Percentiles rank a stretch among this genome's conserved stretches.
Evolutionary conservation across 179 eudicot species (phyloP).

Genomic region (Carnegiea gigantea): DNA sequence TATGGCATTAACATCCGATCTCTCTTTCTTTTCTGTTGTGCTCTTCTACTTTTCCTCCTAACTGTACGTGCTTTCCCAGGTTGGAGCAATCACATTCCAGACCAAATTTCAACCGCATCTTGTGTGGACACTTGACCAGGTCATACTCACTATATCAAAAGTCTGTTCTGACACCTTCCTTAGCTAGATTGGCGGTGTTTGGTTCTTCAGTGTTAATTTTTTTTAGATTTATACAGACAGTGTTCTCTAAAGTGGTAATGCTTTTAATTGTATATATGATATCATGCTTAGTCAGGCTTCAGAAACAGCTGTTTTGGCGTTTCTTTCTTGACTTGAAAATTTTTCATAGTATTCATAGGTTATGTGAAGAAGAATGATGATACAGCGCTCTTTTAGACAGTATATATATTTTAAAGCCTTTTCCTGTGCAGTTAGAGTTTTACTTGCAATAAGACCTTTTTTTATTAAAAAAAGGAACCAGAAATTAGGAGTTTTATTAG

Average conservation of each 20-base stretch:
- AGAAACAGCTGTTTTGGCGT: not conserved
- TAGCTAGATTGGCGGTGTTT: not conserved
- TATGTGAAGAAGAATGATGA: not conserved
- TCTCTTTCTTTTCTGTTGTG: not conserved
- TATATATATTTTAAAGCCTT: too few relatives aligned
- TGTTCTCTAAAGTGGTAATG: not conserved
- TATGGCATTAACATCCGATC: not conserved
- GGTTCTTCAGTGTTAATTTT: constrained; percentile 1
- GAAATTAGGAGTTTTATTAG: too few relatives aligned
- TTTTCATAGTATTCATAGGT: not conserved
- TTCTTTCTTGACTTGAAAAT: not conserved
- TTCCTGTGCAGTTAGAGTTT: too few relatives aligned
- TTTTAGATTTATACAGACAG: not conserved
- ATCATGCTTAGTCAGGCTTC: not conserved
- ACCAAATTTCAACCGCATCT: constrained; percentile 84
- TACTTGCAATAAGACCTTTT: too few relatives aligned
- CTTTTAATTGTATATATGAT: not conserved
- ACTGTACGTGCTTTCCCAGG: constrained; percentile 43
- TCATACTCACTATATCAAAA: constrained; percentile 16
- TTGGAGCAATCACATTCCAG: constrained; percentile 70
- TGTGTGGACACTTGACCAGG: constrained; percentile 90
- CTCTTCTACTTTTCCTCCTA: not conserved
- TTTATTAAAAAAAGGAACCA: too few relatives aligned
- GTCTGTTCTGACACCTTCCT: not conserved
- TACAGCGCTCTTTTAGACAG: too few relatives aligned